Base-by-base conservation (phyloP, 257 asterid genomes). In the Striga asiatica region DNA sequence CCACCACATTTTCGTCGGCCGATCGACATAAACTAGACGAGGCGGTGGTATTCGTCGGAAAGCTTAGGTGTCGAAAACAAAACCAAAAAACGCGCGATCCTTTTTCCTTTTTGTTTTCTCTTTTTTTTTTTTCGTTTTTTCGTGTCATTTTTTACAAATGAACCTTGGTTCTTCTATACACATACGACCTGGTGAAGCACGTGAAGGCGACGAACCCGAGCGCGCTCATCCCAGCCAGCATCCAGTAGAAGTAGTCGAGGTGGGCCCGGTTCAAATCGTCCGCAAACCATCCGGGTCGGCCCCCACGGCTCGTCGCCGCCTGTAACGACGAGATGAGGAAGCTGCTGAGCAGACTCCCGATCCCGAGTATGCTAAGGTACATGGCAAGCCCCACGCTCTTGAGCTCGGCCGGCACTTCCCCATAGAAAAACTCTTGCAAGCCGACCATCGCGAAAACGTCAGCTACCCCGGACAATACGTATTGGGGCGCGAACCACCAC, bases 191-290 rank as follows among this genome's bases (percentile, higher is more conserved):
- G 13, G 89, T 67, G 39, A 65, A 72, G 45, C 63, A 71, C 50
- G 78, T 25, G 64, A 59, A 78, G 8, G 61, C 66, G 0, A 49
- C 0, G 41, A 77, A 72, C 6, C 70, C 72, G 20, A 56, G 29
- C 4, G 72, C 68, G n/a, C 65, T 67, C 21, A 76, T 53, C 48
- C 65, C 86, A 0, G 83, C 80, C 38, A 81, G 75, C 6, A 82
- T 64, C 89, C 89, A 78, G 50, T 77, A 82, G 73, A 85, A 82
- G 69, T 85, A 79, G 64, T 81, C 86, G 3, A 85, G 71, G 59
- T 81, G 95, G 0, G 79, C 95, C 9, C 65, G 71, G 14, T 85
- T 85, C 80, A 85, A 60, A 60, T 85, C 80, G 50, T 78, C 61
- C 0, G 79, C 41, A 25, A 85, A 75, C 93, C 93, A 85, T 35